Base-by-base conservation (phyloP, 257 asterid species). In the Solanum dulcamara region DNA sequence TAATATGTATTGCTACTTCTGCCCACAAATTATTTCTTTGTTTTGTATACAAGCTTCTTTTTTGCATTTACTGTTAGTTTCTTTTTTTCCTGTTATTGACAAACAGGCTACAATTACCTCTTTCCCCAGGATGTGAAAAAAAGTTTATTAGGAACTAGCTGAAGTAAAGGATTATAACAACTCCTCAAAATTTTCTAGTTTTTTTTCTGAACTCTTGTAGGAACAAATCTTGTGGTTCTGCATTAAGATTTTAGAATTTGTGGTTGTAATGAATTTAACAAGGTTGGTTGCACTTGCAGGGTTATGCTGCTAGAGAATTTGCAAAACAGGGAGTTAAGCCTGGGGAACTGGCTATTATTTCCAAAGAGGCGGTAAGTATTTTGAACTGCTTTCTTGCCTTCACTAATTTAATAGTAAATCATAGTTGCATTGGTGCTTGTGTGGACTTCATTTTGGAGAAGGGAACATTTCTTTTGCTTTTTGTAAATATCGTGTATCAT, bases 241-340 rank as follows among this genome's bases (percentile, higher is more conserved):
- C 11, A 46, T 44, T 77, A 6, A 14, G 14, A 28, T 28, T 77
- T 77, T 46, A 15, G 62, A 79, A 17, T 28, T 13, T 10, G 2
- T 28, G 44, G 64, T 79, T 2, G 17, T 79, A 48, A 79, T 48
- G 44, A 46, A 30, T 48, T 64, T 37, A 72, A 12, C 72, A 62
- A 44, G 13, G 84, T 82, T 85, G 79, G 67, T 38, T 86, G 28
- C 80, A 81, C 37, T 81, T 83, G 86, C 93, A 96, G 99, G 98
- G 99, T 24, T 96, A 96, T 86, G 99, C 98, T 35, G 99, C 99
- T 80, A 90, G 98, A 81, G 98, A 96, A 83, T 96, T 96, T n/a
- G 90, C 93, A 82, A 95, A 95, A 88, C 99, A 93, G 90, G 98
- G 98, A 83, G 97, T 94, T 44, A 88, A 94, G 83, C 95, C 97